phyloP scores from a whole-genome alignment of 495 filamentous ascomycete species.

The Trichoderma asperelloides region DNA sequence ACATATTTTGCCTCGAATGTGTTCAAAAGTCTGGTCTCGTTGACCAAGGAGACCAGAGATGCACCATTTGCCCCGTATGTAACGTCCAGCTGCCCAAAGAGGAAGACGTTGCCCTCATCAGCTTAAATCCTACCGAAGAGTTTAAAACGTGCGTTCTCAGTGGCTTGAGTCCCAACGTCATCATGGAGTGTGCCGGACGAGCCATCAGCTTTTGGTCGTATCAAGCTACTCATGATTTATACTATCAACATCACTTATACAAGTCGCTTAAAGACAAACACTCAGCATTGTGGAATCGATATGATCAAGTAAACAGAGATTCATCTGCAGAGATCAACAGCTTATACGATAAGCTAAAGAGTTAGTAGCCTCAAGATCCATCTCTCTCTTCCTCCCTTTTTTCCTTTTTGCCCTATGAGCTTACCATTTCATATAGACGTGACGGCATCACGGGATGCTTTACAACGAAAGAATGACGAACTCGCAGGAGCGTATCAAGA shows the following conservation, averaged over 20 bases:
- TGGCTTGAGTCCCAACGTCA: slow-evolving; percentile 70
- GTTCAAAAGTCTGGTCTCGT: slow-evolving; percentile 60
- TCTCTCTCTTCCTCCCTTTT: not conserved
- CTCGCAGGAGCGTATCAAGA: slow-evolving; percentile 59
- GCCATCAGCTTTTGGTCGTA: slow-evolving; percentile 86
- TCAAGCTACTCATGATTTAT: slow-evolving; percentile 90
- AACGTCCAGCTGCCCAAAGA: slow-evolving; percentile 55
- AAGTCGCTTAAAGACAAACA: slow-evolving; percentile 72
- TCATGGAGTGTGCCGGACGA: slow-evolving; percentile 85
- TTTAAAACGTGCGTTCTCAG: slow-evolving; percentile 89
- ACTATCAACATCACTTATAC: slow-evolving; percentile 68
- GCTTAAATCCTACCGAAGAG: slow-evolving; percentile 80
- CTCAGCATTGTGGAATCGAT: slow-evolving; percentile 53
- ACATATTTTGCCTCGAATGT: slow-evolving; percentile 78
- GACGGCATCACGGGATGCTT: slow-evolving; percentile 53
- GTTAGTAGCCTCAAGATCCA: slow-evolving; percentile 13
- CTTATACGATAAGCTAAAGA: slow-evolving; percentile 48
- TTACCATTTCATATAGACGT: slow-evolving; percentile 44
- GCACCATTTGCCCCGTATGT: slow-evolving; percentile 75
- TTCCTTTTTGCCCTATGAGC: not conserved
- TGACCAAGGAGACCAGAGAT: slow-evolving; percentile 39
- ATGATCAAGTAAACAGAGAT: slow-evolving; percentile 74
- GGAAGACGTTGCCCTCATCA: slow-evolving; percentile 68
- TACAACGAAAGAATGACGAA: slow-evolving; percentile 70
- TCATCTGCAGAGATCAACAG: slow-evolving; percentile 69